Base-by-base conservation (phyloP, 148 eudicot genomes). In the Cornus kousa region DNA sequence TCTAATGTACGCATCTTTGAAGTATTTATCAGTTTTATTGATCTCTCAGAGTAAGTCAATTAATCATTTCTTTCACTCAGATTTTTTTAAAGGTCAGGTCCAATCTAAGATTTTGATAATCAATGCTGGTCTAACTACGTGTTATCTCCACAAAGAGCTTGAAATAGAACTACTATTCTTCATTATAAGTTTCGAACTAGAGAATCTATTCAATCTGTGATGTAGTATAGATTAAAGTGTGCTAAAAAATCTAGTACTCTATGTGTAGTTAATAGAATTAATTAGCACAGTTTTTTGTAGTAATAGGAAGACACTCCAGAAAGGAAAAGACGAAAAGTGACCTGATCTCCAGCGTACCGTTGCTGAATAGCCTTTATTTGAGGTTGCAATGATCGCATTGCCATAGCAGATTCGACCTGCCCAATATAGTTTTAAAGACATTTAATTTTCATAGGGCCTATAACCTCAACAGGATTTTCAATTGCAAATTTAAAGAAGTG, bases 341-440 rank as follows among this genome's bases (percentile, higher is more conserved):
- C 99, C 98, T 93, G 97, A 85, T 96, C 95, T 82, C 98, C 99
- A 77, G 99, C 97, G 80, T 92, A 93, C 70, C 88, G 89, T 82
- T 96, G 80, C 87, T 96, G 97, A 80, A 96, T 90, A 86, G 94
- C 98, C 88, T 96, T 96, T 76, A 96, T 89, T 78, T 96, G 98
- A 85, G 99, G 99, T 85, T 91, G 91, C 88, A 96, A 69, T 39
- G 99, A 96, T 72, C 92, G 89, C 97, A 93, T 93, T 59, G 98
- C 90, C 97, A 93, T 88, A 37, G 91, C 83, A 80, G 99, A 96
- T 87, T 96, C 99, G 33, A 96, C 95, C 99, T 96, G 83, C 64
- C 31, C 17, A 81, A 71, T 35, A 67, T 13, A 55, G 32, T 55
- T 77, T 16, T 31, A 22, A 46, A 77, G 46, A 31, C 20, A 43